These are phyloP conservation scores for Phytopythium vexans DNA, from an alignment of 352 stramenopile species.

Conservation along the genomic window DNA sequence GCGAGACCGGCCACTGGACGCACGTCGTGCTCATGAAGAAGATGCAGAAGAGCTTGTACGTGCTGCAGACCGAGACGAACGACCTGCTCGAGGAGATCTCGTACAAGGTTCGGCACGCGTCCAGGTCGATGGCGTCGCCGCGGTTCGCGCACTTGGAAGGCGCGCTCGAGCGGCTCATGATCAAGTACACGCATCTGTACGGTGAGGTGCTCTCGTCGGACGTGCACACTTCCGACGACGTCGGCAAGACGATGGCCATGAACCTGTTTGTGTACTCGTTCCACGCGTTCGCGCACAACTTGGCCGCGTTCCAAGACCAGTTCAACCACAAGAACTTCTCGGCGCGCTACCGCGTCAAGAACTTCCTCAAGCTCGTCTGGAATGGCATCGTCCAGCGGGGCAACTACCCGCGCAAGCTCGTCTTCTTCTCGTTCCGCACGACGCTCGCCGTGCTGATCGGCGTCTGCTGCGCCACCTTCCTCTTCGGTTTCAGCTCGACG, in stretches of 20 bases:
- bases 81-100: constrained; percentile 71
- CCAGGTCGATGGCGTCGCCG: constrained; percentile 32
- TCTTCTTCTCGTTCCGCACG: constrained; percentile 61
- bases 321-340: constrained; percentile 78
- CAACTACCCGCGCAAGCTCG: constrained; percentile 38
- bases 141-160: constrained; percentile 52
- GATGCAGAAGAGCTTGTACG: constrained; percentile 65
- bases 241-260: constrained; percentile 65
- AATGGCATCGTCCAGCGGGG: constrained; percentile 30
- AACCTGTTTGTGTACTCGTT: constrained; percentile 84
- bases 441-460: constrained; percentile 58
- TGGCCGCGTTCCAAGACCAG: constrained; percentile 59
- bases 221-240: constrained; percentile 41
- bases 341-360: constrained; percentile 35
- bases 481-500: constrained; percentile 70
- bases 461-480: constrained; percentile 61
- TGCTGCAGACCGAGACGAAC: constrained; percentile 60
- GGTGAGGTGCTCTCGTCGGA: constrained; percentile 37
- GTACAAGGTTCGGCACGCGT: constrained; percentile 22
- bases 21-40: constrained; percentile 60
- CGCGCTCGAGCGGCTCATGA: constrained; percentile 45
- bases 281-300: constrained; percentile 57
- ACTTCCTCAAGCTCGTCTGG: constrained; percentile 48
- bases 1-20: constrained; percentile 57
- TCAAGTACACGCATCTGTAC: constrained; percentile 59